phyloP scores from a whole-genome alignment of 2,329 filamentous ascomycete species.

The Neoarthrinium moseri region DNA sequence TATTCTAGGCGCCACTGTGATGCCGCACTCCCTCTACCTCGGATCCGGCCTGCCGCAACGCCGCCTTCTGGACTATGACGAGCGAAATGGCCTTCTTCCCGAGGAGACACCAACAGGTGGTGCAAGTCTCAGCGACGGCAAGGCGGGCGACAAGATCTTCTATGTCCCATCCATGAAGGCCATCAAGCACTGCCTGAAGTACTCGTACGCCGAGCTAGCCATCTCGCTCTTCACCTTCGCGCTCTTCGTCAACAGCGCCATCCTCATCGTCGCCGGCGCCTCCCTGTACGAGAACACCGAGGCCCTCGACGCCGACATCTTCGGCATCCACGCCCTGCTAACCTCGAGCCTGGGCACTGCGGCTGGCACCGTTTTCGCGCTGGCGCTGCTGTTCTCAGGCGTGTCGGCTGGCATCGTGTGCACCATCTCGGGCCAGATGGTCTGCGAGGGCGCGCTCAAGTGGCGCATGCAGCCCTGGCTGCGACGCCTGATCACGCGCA shows the following conservation, averaged over 20 bases:
- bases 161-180: constrained; percentile 72
- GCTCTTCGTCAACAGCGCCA: constrained; percentile 80
- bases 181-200: constrained; percentile 72
- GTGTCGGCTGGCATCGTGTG: constrained; percentile 83
- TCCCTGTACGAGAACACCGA: constrained; percentile 64
- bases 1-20: constrained; percentile 74
- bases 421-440: constrained; percentile 88
- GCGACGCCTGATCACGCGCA: constrained; percentile 72
- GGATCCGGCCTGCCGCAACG: constrained; percentile 69
- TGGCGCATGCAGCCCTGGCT: constrained; percentile 78
- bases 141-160: constrained; percentile 42
- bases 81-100: constrained; percentile 52
- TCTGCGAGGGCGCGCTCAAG: constrained; percentile 76
- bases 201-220: constrained; percentile 68
- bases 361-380: constrained; percentile 80
- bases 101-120: constrained; percentile 23
- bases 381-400: constrained; percentile 77
- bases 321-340: constrained; percentile 76
- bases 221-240: constrained; percentile 79
- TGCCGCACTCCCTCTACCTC: constrained; percentile 66
- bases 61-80: constrained; percentile 63
- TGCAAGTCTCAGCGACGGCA: constrained; percentile 22
- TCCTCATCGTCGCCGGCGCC: constrained; percentile 78
- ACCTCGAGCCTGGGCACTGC: constrained; percentile 66
- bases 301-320: constrained; percentile 72